Percentiles rank a stretch among this genome's conserved stretches.
Conservation (phyloP, 257 asterid genomes). For the Solanum clarkiae region DNA sequence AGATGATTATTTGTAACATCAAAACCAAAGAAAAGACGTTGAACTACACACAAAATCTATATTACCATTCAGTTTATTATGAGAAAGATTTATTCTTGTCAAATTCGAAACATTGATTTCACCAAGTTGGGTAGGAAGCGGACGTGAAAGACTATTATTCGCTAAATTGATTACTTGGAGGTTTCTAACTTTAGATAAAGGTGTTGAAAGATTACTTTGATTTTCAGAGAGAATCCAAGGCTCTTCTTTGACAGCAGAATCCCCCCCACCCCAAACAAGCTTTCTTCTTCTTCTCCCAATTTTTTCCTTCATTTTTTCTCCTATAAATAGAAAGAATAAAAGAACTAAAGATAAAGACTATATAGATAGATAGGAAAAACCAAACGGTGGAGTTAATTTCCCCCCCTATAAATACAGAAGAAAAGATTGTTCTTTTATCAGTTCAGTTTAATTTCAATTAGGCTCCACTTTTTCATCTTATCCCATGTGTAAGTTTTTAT, state of each 20-base stretch:
- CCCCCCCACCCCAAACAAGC: not conserved
- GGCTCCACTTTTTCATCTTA: constrained; percentile 19
- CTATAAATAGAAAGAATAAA: too few species aligned
- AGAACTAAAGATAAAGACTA: too few species aligned
- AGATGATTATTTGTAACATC: constrained; percentile 67
- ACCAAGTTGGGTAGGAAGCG: too few species aligned
- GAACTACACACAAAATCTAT: constrained; percentile 63
- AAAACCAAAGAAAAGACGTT: constrained; percentile 43
- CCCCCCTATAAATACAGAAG: not conserved
- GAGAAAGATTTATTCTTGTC: constrained; percentile 71
- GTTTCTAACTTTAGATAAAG: constrained; percentile 25
- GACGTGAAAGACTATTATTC: too few species aligned
- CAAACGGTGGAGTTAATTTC: too few species aligned
- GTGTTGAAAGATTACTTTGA: constrained; percentile 16
- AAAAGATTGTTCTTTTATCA: not conserved
- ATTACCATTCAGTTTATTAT: constrained; percentile 61
- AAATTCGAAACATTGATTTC: constrained; percentile 28
- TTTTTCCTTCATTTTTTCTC: too few species aligned
- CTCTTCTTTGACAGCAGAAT: not conserved
- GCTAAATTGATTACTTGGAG: constrained; percentile 20
- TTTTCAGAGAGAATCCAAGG: constrained; percentile 12
- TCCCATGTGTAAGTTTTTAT: constrained; percentile 44
- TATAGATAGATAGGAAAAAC: not conserved
- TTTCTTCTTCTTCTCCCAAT: too few species aligned
- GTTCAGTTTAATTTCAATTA: constrained; percentile 19